Percentiles rank a stretch among this genome's conserved stretches.
Conservation (phyloP, 2,329 filamentous ascomycete genomes). For the Calonectria honghensis region DNA sequence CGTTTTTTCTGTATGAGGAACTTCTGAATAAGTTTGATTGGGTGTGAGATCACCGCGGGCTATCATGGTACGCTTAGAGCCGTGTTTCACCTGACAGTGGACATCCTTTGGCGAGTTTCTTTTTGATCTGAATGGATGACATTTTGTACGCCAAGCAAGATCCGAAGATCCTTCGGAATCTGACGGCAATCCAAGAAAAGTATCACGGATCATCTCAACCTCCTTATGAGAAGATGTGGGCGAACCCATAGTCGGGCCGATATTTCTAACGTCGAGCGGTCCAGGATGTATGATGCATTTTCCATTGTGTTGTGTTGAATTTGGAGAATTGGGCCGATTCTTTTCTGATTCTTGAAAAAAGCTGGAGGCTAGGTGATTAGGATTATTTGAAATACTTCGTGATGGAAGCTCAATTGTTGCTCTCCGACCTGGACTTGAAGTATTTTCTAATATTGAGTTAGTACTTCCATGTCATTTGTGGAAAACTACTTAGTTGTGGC, state of each 20-base stretch:
- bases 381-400: background rate
- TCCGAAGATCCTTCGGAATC: constrained; percentile 16
- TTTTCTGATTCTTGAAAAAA: background rate
- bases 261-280: background rate
- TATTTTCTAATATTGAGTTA: constrained; percentile 9
- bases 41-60: background rate
- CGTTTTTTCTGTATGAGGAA: constrained; percentile 32
- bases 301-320: background rate
- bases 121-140: constrained; percentile 26
- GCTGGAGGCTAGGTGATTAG: background rate
- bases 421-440: background rate
- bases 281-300: background rate
- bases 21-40: constrained; percentile 1
- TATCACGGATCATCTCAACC: constrained; percentile 10
- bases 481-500: background rate
- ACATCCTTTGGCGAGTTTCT: background rate
- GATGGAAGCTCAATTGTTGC: background rate
- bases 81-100: background rate
- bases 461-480: background rate
- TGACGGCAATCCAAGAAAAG: constrained; percentile 40
- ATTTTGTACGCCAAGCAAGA: constrained; percentile 22
- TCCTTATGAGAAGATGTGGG: constrained; percentile 17
- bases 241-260: constrained; percentile 35
- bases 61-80: background rate
- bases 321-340: background rate